Evolutionary conservation across 257 asterid genomes (phyloP).

Genomic region (Solanum corneliomulleri): DNA sequence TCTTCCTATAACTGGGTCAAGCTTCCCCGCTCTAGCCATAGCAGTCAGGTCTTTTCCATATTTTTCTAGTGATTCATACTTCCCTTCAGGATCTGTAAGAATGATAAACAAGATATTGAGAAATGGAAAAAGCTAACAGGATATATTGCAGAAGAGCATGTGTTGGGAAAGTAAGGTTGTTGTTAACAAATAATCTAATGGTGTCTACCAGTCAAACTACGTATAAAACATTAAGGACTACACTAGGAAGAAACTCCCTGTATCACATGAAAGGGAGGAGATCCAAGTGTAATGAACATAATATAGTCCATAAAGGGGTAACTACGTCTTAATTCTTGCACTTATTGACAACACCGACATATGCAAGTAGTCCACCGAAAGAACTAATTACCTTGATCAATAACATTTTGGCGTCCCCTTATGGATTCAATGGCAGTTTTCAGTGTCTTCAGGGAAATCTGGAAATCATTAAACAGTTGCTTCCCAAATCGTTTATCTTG

Average conservation of each 20-base stretch:
- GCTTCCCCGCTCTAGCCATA: constrained; percentile 93
- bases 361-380: neutral
- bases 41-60: constrained; percentile 96
- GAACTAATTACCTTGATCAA: constrained; percentile 63
- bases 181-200: neutral
- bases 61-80: constrained; percentile 81
- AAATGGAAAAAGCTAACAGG: neutral
- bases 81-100: constrained; percentile 85
- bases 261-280: neutral
- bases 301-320: neutral
- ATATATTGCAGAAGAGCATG: neutral
- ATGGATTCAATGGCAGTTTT: constrained; percentile 72
- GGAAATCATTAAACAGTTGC: constrained; percentile 65
- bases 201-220: neutral
- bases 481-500: constrained; percentile 79
- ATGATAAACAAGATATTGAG: neutral
- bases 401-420: constrained; percentile 87
- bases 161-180: neutral
- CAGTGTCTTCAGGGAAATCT: constrained; percentile 39
- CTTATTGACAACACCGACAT: neutral
- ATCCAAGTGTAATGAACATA: neutral
- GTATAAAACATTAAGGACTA: neutral
- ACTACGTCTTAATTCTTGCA: neutral
- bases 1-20: constrained; percentile 97
- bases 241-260: neutral